Evolutionary conservation across 345 rosid species (phyloP), one percentile per base, ranked within the genome.

Genomic region (Lumnitzera littorea): DNA sequence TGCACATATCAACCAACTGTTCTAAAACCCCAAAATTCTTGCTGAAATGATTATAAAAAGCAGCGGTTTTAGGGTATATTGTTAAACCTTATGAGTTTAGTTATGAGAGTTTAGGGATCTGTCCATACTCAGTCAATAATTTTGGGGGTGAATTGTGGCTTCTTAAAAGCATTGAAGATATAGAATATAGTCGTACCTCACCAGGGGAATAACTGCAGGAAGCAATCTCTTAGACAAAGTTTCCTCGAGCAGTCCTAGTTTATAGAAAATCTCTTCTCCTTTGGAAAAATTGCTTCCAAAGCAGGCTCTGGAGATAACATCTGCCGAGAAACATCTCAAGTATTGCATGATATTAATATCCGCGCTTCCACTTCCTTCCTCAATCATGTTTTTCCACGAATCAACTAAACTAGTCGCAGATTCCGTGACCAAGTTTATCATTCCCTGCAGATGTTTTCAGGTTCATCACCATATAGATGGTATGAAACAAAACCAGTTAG

Each of bases 241-340:
- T 53, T 72, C 74, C 48, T 67, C 71, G 20, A 82, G 81, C 53
- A 60, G 62, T 57, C 73, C 67, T 27, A 78, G 66, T 57, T 67
- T 78, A 12, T 47, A 1, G 60, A 82, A 82, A 27, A 81, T 78
- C 12, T 71, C 58, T 43, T 69, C 67, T 27, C 77, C 83, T 47
- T 55, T 64, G 6, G 68, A 67, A 47, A 68, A 78, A 51, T 55
- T 74, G 43, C 83, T 78, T 25, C 83, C 83, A 50, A 81, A 81
- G 47, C 83, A 76, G 2, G 83, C 83, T 65, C 67, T 73, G 11
- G 86, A 81, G 57, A 81, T 81, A 11, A 81, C 74, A 56, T 78
- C 83, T 24, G 72, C 83, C 5, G 81, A 78, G 71, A 75, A 81
- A 53, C 67, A 69, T 62, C 77, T 72, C 70, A 78, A 49, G 24